Percentiles rank a stretch among this genome's conserved stretches.
Conservation (phyloP, 108 stramenopile genomes). For the Nitzschia palea region DNA sequence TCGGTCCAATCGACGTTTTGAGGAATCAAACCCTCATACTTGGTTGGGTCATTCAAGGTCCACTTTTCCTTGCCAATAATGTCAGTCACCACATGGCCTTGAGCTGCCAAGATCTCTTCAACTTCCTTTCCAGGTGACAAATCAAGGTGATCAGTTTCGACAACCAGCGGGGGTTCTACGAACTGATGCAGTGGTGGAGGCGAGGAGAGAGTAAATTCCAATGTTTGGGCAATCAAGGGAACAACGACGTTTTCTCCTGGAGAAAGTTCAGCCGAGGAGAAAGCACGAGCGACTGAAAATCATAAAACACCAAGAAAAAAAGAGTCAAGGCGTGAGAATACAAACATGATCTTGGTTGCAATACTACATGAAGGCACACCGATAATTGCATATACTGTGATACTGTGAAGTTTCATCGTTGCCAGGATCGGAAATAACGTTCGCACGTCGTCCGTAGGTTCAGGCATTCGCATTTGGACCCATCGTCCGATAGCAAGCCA, state of each 20-base stretch:
- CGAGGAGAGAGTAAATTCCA: conserved; percentile 94
- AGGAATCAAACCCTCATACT: conserved; percentile 87
- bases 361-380: neutral
- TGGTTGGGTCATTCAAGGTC: conserved; percentile 78
- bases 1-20: conserved; percentile 90
- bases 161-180: conserved; percentile 95
- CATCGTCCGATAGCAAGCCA: no score
- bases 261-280: conserved; percentile 42
- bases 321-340: no score
- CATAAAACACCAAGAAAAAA: no score
- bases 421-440: neutral
- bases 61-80: conserved; percentile 87
- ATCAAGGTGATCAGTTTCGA: conserved; percentile 87
- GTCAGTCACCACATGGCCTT: conserved; percentile 84
- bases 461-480: no score
- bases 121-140: conserved; percentile 83
- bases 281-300: conserved; percentile 47
- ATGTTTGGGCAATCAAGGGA: conserved; percentile 88
- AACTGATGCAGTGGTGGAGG: conserved; percentile 98
- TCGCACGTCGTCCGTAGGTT: conserved; percentile 8
- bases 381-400: no score
- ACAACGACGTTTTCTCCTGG: conserved; percentile 87
- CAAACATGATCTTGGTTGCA: no score
- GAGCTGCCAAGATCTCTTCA: conserved; percentile 73
- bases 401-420: neutral